Base-by-base conservation (phyloP, 1,284 basidiomycete species). In the Malassezia sympodialis region DNA sequence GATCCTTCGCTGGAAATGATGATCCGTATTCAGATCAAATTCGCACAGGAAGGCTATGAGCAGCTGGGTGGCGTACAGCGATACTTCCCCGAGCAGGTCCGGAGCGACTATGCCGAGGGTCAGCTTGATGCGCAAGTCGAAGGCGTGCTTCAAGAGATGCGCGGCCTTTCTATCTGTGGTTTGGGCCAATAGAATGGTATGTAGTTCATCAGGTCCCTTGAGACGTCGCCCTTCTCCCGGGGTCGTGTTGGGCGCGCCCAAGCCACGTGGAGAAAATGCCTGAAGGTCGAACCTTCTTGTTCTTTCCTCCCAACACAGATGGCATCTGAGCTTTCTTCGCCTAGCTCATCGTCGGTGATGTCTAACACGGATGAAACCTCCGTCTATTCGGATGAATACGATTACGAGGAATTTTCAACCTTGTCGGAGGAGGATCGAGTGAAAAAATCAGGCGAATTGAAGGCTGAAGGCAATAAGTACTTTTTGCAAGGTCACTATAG, bases 1-100 rank as follows among this genome's bases (percentile, higher is more conserved):
- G 93, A 98, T 76, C 94, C 94, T 1, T 90, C 87, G 63, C 96
- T 99, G 75, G 94, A 99, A 76, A 88, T 93, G 30, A 96, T 98
- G 93, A 68, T 77, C 12, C 88, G 94, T 39, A 88, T 94, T 82
- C 93, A 99, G 76, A 83, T 88, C 72, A 90, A 90, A 69, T 96
- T 96, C 70, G 90, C 91, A 1, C 88, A 96, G 75, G 91, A 96
- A 68, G 94, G 89, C 0, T 99, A 99, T 75, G 91, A 98, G 78
- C 96, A 94, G 78, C 81, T 98, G 52, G 88, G 90, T 41, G 86
- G 89, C 42, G 94, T 98, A 4, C 94, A 99, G 76, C 79, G 90
- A 82, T 98, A 66, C 60, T 74, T 74, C 58, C 57, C 67, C 6
- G 70, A 74, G 37, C 63, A 67, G 12, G 67, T 74, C 0, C 60